These are phyloP conservation scores for Metschnikowia continentalis DNA, from an alignment of 805 yeast genomes.

Conservation along the genomic window DNA sequence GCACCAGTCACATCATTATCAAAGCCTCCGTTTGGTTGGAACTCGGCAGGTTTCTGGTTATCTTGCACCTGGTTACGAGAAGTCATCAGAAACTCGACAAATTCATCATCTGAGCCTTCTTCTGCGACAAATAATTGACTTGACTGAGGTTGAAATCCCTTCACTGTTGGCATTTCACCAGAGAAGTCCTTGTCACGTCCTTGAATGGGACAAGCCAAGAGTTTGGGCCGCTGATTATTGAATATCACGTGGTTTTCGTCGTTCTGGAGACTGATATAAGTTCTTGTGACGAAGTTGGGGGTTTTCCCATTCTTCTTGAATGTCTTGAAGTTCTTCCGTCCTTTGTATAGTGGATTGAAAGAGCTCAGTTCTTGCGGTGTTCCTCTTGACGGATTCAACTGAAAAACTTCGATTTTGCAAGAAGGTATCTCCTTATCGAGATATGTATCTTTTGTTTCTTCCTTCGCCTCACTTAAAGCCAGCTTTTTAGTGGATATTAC, in stretches of 20 bases:
- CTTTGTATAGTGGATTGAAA: neutral
- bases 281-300: conserved; percentile 11
- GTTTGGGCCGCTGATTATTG: neutral
- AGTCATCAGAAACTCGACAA: neutral
- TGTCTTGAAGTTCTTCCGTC: conserved; percentile 16
- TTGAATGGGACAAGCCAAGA: neutral
- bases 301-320: conserved; percentile 10
- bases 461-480: neutral
- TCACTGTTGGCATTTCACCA: conserved; percentile 14
- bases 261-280: conserved; percentile 13
- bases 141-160: conserved; percentile 15
- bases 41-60: neutral
- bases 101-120: conserved; percentile 1
- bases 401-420: conserved; percentile 1
- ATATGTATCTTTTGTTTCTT: neutral
- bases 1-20: neutral
- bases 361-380: neutral
- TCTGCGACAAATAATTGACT: conserved; percentile 15
- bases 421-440: neutral
- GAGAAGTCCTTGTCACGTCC: conserved; percentile 8
- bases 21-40: neutral
- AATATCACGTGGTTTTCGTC: conserved; percentile 9
- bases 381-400: neutral
- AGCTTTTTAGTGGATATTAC: conserved; percentile 2
- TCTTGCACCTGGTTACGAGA: neutral